Evolutionary conservation across 139 green algal genomes (phyloP).

Genomic region (Limnomonas spitsbergensis): DNA sequence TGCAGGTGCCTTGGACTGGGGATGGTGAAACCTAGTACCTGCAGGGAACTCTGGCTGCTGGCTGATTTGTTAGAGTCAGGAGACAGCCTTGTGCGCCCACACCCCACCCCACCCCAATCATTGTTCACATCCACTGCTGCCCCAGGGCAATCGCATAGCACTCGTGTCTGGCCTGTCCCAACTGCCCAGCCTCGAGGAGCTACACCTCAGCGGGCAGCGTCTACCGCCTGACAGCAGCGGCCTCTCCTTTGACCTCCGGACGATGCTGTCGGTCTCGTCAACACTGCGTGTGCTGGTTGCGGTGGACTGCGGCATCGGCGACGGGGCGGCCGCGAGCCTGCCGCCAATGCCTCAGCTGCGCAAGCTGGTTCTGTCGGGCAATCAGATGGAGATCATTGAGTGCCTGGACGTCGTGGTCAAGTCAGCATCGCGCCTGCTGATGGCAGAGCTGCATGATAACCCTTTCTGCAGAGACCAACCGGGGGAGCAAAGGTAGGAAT

Average conservation of each 20-base stretch:
- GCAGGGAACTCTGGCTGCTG: too few species aligned
- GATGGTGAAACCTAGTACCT: too few species aligned
- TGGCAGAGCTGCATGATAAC: constrained; percentile 10
- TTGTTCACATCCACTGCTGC: too few species aligned
- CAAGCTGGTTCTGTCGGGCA: constrained; percentile 10
- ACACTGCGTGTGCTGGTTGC: not conserved
- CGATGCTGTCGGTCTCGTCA: not conserved
- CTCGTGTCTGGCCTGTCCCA: not conserved
- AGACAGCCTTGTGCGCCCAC: too few species aligned
- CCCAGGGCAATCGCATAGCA: constrained; percentile 3
- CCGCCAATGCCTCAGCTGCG: constrained; percentile 15
- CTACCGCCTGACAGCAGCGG: constrained; percentile 17
- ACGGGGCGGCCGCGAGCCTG: not conserved
- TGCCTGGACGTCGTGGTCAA: constrained; percentile 4
- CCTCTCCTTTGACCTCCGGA: not conserved
- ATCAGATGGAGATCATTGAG: constrained; percentile 10
- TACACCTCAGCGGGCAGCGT: constrained; percentile 44
- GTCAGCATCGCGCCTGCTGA: not conserved
- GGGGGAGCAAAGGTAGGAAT: not conserved
- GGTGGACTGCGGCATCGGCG: not conserved
- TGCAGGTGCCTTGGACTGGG: too few species aligned
- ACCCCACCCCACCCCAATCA: too few species aligned
- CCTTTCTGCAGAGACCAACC: constrained; percentile 4
- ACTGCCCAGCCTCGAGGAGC: constrained; percentile 41
- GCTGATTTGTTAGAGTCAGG: too few species aligned